Percentiles rank a stretch among this genome's conserved stretches.
Conservation (phyloP, 1,139 yeast genomes). For the Pichia sp. region DNA sequence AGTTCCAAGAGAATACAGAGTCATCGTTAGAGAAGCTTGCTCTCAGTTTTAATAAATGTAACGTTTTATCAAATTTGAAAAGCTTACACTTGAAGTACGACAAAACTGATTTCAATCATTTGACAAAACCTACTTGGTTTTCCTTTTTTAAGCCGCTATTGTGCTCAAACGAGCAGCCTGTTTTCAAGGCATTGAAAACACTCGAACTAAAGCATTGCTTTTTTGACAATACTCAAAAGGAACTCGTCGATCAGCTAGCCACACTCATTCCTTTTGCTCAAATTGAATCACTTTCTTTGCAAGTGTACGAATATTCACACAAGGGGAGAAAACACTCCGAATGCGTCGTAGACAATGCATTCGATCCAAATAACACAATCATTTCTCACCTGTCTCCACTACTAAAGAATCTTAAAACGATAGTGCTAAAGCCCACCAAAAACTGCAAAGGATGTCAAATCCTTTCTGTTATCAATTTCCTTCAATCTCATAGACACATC, state of each 20-base stretch:
- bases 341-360: neutral
- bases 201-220: slow-evolving; percentile 20
- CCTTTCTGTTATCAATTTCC: slow-evolving; percentile 13
- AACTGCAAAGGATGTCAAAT: slow-evolving; percentile 23
- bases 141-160: slow-evolving; percentile 17
- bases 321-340: slow-evolving; percentile 14
- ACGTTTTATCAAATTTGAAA: slow-evolving; percentile 10
- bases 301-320: slow-evolving; percentile 23
- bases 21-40: slow-evolving; percentile 11
- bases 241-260: slow-evolving; percentile 7
- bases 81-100: slow-evolving; percentile 16
- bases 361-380: slow-evolving; percentile 6
- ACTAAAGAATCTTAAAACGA: slow-evolving; percentile 12
- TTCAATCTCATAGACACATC: slow-evolving; percentile 7
- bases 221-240: slow-evolving; percentile 15
- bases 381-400: slow-evolving; percentile 13
- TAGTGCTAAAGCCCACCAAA: slow-evolving; percentile 21
- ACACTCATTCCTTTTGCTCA: slow-evolving; percentile 16
- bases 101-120: slow-evolving; percentile 20
- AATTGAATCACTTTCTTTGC: slow-evolving; percentile 16
- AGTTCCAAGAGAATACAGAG: slow-evolving; percentile 20
- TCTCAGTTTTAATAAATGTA: slow-evolving; percentile 4
- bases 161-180: neutral
- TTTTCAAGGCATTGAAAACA: slow-evolving; percentile 12
- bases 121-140: slow-evolving; percentile 20